phyloP scores from a whole-genome alignment of 305 asterid species.

The Euphrasia arctica region DNA sequence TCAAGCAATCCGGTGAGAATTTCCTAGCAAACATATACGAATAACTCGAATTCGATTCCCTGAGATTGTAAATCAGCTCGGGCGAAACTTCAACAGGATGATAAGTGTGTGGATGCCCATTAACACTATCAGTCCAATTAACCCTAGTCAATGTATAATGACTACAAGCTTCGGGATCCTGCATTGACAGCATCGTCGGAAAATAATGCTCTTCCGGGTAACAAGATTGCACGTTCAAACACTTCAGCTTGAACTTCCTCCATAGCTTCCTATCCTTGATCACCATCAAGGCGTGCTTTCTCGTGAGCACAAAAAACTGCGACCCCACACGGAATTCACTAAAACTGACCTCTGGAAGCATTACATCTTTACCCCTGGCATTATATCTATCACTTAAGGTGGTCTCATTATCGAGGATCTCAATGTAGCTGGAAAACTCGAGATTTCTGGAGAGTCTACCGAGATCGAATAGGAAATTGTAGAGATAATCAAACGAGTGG shows the following conservation, averaged over 20 bases:
- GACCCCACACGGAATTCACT: slow-evolving; percentile 66
- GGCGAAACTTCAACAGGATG: slow-evolving; percentile 49
- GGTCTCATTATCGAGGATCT: slow-evolving; percentile 58
- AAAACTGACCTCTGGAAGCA: slow-evolving; percentile 74
- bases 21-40: slow-evolving; percentile 73
- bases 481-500: slow-evolving; percentile 55
- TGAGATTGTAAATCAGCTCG: slow-evolving; percentile 51
- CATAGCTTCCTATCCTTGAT: slow-evolving; percentile 69
- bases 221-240: slow-evolving; percentile 60
- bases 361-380: slow-evolving; percentile 64
- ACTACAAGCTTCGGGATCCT: slow-evolving; percentile 66
- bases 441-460: slow-evolving; percentile 36
- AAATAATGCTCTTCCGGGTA: slow-evolving; percentile 90
- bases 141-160: slow-evolving; percentile 74
- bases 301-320: slow-evolving; percentile 62
- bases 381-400: slow-evolving; percentile 59
- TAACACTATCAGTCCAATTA: slow-evolving; percentile 68
- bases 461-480: slow-evolving; percentile 50
- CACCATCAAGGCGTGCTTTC: slow-evolving; percentile 59
- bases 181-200: slow-evolving; percentile 78
- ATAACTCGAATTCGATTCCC: slow-evolving; percentile 58
- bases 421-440: slow-evolving; percentile 67
- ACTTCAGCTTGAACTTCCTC: slow-evolving; percentile 72
- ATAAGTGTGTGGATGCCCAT: slow-evolving; percentile 84
- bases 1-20: slow-evolving; percentile 74